Evolutionary conservation across 441 rosid species (phyloP).

Genomic region (Euphorbia schlechtendalii): DNA sequence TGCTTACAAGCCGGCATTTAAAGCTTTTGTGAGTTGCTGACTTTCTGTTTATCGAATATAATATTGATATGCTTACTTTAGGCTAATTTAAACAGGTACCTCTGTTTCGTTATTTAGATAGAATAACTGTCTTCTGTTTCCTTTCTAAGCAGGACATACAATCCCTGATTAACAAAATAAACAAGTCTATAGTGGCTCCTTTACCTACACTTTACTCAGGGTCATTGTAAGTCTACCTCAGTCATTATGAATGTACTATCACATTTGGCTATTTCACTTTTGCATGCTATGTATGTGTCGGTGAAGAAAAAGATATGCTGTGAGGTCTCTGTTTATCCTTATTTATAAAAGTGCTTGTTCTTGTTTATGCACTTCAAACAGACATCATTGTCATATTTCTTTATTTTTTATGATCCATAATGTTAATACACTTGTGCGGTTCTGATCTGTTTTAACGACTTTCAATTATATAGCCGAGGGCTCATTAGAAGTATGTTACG

Average conservation of each 20-base stretch:
- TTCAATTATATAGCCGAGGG: conserved; percentile 60
- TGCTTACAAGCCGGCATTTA: conserved; percentile 86
- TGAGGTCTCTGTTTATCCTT: not conserved
- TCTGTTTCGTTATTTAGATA: not conserved
- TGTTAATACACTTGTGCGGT: conserved; percentile 13
- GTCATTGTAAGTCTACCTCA: conserved; percentile 60
- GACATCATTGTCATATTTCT: not conserved
- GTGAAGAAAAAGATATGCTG: not conserved
- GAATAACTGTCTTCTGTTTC: not conserved
- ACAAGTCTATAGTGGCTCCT: conserved; percentile 90
- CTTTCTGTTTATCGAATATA: not conserved
- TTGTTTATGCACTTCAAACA: not conserved
- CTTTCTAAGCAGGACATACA: conserved; percentile 79
- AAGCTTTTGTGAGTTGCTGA: conserved; percentile 79
- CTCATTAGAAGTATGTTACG: conserved; percentile 97
- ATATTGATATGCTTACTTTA: not conserved
- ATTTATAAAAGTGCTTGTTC: not conserved
- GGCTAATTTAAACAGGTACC: not conserved
- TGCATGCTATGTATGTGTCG: not conserved
- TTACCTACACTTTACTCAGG: conserved; percentile 88
- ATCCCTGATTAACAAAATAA: conserved; percentile 93
- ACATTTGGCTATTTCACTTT: not conserved
- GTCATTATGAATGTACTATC: conserved; percentile 23
- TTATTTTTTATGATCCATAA: not conserved
- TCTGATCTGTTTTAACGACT: conserved; percentile 9